Evolutionary conservation across 768 basidiomycete species (phyloP).

Genomic region (Naematelia encephala): DNA sequence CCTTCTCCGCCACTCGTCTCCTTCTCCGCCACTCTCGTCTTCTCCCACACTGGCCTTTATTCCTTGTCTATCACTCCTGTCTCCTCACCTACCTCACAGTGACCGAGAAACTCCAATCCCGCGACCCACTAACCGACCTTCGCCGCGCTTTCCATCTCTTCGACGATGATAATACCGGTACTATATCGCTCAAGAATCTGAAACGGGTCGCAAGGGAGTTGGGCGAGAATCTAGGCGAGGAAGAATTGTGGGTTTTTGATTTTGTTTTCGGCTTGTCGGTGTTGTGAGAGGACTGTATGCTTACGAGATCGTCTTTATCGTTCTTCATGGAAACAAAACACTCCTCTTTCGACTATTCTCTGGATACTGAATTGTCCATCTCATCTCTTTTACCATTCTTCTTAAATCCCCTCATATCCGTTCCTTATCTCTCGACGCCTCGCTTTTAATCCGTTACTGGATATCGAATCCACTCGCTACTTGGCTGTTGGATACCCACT

Average conservation of each 20-base stretch:
- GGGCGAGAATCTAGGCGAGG: slow-evolving; percentile 89
- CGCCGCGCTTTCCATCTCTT: slow-evolving; percentile 93
- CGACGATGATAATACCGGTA: slow-evolving; percentile 92
- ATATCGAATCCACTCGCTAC: no score
- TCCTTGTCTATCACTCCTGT: background rate
- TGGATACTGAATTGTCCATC: no score
- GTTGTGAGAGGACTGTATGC: background rate
- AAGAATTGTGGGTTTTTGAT: slow-evolving; percentile 74
- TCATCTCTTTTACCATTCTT: no score
- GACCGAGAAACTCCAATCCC: slow-evolving; percentile 86
- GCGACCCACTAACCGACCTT: slow-evolving; percentile 96
- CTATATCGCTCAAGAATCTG: slow-evolving; percentile 85
- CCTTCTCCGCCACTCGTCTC: slow-evolving; percentile 5
- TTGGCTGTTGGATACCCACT: no score
- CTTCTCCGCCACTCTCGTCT: background rate
- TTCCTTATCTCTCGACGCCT: no score
- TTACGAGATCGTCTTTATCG: background rate
- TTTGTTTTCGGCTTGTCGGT: background rate
- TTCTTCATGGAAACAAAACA: no score
- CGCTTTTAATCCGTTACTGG: no score
- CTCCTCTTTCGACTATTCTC: no score
- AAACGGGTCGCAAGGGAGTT: slow-evolving; percentile 93
- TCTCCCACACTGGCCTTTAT: background rate
- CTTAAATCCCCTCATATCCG: no score
- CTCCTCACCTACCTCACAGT: slow-evolving; percentile 56